Evolutionary conservation across 2,329 filamentous ascomycete species (phyloP), one percentile per base, ranked within the genome.

Genomic region (Colletotrichum tamarilloi): DNA sequence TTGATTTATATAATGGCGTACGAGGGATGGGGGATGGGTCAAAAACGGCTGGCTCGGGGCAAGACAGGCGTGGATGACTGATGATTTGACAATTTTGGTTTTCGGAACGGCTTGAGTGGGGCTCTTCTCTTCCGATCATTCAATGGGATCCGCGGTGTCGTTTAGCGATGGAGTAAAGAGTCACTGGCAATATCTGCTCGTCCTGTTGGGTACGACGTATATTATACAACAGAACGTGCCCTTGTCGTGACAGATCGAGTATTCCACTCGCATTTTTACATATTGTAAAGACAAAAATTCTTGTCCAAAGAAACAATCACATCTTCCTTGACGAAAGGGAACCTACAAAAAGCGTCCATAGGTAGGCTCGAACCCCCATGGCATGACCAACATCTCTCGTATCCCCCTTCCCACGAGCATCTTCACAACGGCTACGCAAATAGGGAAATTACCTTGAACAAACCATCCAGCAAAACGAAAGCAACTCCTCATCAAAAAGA

Each of bases 1-100:
- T 11, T 86, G 77, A 82, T 5, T 16, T 30, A 28, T 32, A 1
- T n/a, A 1, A 14, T n/a, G 22, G 62, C 6, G 49, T 55, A 14
- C 5, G n/a, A 9, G 16, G 9, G n/a, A 49, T 64, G 5, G 9
- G n/a, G 1, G 22, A 26, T 22, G n/a, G 52, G 2, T 55, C 5
- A 55, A 26, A 16, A 55, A 24, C 12, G 52, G 52, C 38, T 11
- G 42, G 42, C 9, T 22, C 4, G 42, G 16, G 3, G 7, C 2
- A 22, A 22, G 22, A 9, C 8, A 22, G 1, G 19, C 42, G 19
- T 22, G 42, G 14, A 35, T 52, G 28, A 24, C 46, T 24, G 42
- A 4, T n/a, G 19, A 22, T 19, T 22, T 26, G 60, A 24, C 28
- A 19, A 32, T 24, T 1, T 52, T 32, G 60, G 22, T 32, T 9